Evolutionary conservation across 2,329 filamentous ascomycete genomes (phyloP).

Genomic region (Fonsecaea pugnacius): DNA sequence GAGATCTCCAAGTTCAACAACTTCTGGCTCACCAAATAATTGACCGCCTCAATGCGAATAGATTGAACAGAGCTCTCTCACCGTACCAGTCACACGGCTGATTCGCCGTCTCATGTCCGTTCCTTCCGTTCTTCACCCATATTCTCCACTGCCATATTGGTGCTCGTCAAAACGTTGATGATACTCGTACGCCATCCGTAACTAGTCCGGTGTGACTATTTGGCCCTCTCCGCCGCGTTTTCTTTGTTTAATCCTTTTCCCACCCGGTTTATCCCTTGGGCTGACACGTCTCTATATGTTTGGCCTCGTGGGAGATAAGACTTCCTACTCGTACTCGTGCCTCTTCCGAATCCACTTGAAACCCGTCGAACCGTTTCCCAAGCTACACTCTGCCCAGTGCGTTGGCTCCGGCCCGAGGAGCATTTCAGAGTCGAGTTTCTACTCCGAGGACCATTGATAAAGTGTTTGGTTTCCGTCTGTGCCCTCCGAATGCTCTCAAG

Average conservation of each 20-base stretch:
- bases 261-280: constrained; percentile 32
- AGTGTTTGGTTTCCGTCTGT: background rate
- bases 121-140: constrained; percentile 5
- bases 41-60: background rate
- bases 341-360: constrained; percentile 8
- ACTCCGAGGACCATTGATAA: constrained; percentile 10
- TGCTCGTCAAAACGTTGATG: constrained; percentile 18
- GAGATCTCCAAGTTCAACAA: constrained; percentile 11
- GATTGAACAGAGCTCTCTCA: constrained; percentile 1
- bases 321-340: background rate
- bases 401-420: constrained; percentile 17
- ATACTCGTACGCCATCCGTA: constrained; percentile 10
- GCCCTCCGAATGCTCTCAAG: constrained; percentile 33
- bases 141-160: constrained; percentile 14
- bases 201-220: constrained; percentile 23
- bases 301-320: constrained; percentile 9
- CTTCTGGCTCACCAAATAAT: background rate
- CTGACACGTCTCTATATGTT: constrained; percentile 25
- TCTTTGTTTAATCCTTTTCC: constrained; percentile 7
- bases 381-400: constrained; percentile 6
- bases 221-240: constrained; percentile 13
- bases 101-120: constrained; percentile 15
- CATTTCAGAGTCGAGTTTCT: background rate
- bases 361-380: constrained; percentile 8
- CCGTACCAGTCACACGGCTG: constrained; percentile 8